A percentile compares a stretch with the other conserved stretches of the same genome.
phyloP scores from a whole-genome alignment of 1,284 basidiomycete species.

The Moniliophthora roreri region DNA sequence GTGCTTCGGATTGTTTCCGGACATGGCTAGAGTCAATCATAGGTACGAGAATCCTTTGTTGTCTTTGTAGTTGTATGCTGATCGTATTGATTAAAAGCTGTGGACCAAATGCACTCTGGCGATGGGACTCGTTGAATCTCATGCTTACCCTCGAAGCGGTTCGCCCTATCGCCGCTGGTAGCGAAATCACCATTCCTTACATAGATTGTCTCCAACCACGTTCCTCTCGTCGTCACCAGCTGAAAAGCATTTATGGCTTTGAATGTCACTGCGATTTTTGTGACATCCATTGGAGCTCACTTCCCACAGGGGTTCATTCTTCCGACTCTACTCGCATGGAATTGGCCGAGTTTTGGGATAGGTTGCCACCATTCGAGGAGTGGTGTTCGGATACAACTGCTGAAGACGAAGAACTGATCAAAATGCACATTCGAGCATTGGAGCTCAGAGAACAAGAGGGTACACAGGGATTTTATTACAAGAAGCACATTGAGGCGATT shows the following conservation, averaged over 20 bases:
- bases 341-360: constrained; percentile 23
- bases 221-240: constrained; percentile 24
- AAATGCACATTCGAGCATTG: constrained; percentile 32
- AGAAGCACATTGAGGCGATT: constrained; percentile 35
- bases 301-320: constrained; percentile 18
- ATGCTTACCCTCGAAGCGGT: constrained; percentile 37
- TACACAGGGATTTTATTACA: constrained; percentile 22
- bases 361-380: constrained; percentile 31
- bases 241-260: constrained; percentile 34
- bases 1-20: constrained; percentile 33
- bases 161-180: constrained; percentile 33
- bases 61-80: background rate
- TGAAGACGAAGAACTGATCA: constrained; percentile 29
- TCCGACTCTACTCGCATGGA: constrained; percentile 28
- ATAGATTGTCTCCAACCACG: constrained; percentile 25
- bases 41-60: constrained; percentile 28
- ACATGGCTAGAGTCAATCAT: constrained; percentile 39
- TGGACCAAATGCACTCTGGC: constrained; percentile 40
- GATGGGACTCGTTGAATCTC: constrained; percentile 34
- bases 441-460: constrained; percentile 23
- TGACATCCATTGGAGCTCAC: constrained; percentile 16
- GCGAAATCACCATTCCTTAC: constrained; percentile 47
- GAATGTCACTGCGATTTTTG: constrained; percentile 37
- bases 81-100: constrained; percentile 29
- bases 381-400: constrained; percentile 32